Evolutionary conservation across 108 stramenopile genomes (phyloP), one percentile per base, ranked within the genome.

Genomic region (Nannochloropsis salina): DNA sequence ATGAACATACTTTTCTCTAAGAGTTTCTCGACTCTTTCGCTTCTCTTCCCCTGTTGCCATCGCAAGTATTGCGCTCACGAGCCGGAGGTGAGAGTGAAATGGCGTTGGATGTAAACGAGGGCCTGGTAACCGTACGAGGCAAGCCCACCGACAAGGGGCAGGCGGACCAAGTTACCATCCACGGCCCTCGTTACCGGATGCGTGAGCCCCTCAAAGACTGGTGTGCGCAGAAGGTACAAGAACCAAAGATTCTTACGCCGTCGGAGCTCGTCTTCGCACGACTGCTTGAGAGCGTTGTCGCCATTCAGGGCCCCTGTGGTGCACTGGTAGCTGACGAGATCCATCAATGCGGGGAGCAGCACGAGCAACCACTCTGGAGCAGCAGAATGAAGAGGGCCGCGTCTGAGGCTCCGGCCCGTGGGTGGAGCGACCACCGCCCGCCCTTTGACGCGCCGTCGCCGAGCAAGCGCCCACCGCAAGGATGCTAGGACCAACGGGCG

Each of bases 11-110:
- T 4, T 74, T 74, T 74, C 31, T 31, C 31, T 31, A 31, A 31
- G 1, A 31, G 6, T 74, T 6, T n/a, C 61, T 74, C 61, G 3
- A 74, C 6, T 74, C 15, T 74, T 74, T 74, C 4, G 15, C 61
- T 51, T 74, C 8, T 74, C 47, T 74, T 74, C 61, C 20, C n/a
- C 20, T 8, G 61, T 74, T 15, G 15, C n/a, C 20, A 4, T 74
- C 20, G 61, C 6, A n/a, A 4, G 15, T 74, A 74, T n/a, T 8
- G 61, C 61, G n/a, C 61, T 74, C n/a, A 74, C 61, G 61, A 74
- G 61, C 61, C 61, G 20, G 61, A 74, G 61, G 61, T 74, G 61
- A 74, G 61, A n/a, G 61, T 74, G 61, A 74, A 74, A 74, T 74
- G 61, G 6, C 61, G 61, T n/a, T 74, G 61, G n/a, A 74, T n/a